Evolutionary conservation across 108 stramenopile species (phyloP), one percentile per base, ranked within the genome.

Genomic region (Chaetoceros muelleri): DNA sequence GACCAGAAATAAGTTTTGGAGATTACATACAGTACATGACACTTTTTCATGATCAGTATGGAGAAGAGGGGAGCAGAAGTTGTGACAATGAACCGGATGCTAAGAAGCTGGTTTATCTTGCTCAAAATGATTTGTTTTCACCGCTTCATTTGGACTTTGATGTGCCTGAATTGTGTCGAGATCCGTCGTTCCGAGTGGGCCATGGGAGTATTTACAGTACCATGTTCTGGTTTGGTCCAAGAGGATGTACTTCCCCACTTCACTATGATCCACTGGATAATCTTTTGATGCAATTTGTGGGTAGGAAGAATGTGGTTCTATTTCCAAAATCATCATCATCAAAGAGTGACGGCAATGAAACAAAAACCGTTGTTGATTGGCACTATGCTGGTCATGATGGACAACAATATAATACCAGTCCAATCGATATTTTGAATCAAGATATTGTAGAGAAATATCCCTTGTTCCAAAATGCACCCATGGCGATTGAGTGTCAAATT

Each of bases 261-360:
- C 88, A 90, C 58, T 80, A 60, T 53, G 88, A 90, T 74, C 84
- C 88, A 26, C 66, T 90, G n/a, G 80, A 85, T 52, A 90, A 90
- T 65, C 50, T 79, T 1, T 52, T 90, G 34, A 71, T 90, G 60
- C 88, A 90, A 63, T 48, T 74, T 25, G 75, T 79, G 21, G 88
- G 88, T 0, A 61, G 66, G 40, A 90, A 90, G 53, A 65, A 67
- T 20, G 73, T 90, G 1, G 29, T 79, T 27, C 52, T 85, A 2
- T 74, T 73, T 30, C 74, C 22, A 55, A n/a, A n/a, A n/a, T n/a
- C n/a, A n/a, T n/a, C n/a, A n/a, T n/a, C n/a, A n/a, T n/a, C n/a
- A n/a, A 51, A 30, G 47, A 34, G 53, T 21, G 48, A 47, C 26
- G 31, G 25, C 25, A n/a, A 17, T 7, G 51, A 25, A 5, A 47